A percentile compares a stretch with the other conserved stretches of the same genome.
phyloP scores from a whole-genome alignment of 805 yeast genomes.

The Saccharomycopsis fodiens region DNA sequence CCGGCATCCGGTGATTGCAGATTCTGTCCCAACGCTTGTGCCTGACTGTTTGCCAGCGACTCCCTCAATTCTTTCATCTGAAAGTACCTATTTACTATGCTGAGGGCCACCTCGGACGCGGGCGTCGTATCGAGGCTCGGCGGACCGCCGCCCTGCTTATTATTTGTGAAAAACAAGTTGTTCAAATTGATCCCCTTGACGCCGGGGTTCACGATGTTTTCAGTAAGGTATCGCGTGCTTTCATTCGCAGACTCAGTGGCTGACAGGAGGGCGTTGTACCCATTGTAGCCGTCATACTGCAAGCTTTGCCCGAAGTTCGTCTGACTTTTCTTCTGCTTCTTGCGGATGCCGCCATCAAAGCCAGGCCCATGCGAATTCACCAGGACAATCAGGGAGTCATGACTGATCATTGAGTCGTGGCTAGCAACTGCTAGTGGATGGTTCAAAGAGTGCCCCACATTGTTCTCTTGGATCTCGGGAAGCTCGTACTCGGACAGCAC shows the following conservation, averaged over 20 bases:
- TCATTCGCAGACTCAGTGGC: constrained; percentile 7
- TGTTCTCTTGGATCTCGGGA: background rate
- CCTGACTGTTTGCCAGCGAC: background rate
- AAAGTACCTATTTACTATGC: constrained; percentile 4
- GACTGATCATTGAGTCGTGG: too few relatives aligned
- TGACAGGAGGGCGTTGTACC: constrained; percentile 6
- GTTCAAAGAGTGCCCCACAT: background rate
- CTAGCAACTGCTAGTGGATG: too few relatives aligned
- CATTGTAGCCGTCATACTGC: too few relatives aligned
- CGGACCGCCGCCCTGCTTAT: background rate
- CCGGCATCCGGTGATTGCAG: background rate
- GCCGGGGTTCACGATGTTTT: constrained; percentile 5
- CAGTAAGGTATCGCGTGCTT: constrained; percentile 1
- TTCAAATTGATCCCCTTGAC: constrained; percentile 5
- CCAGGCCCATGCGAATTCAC: background rate
- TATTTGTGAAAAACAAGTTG: background rate
- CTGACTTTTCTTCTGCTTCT: background rate
- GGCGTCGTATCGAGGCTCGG: background rate
- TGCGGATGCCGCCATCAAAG: constrained; percentile 3
- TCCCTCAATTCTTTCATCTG: constrained; percentile 10
- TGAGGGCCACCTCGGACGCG: constrained; percentile 13
- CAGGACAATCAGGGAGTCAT: constrained; percentile 1
- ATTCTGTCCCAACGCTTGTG: background rate
- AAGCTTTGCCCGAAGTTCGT: background rate
- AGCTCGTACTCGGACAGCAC: constrained; percentile 1